Base-by-base conservation (phyloP, 352 stramenopile genomes). In the Phytophthora capsici region DNA sequence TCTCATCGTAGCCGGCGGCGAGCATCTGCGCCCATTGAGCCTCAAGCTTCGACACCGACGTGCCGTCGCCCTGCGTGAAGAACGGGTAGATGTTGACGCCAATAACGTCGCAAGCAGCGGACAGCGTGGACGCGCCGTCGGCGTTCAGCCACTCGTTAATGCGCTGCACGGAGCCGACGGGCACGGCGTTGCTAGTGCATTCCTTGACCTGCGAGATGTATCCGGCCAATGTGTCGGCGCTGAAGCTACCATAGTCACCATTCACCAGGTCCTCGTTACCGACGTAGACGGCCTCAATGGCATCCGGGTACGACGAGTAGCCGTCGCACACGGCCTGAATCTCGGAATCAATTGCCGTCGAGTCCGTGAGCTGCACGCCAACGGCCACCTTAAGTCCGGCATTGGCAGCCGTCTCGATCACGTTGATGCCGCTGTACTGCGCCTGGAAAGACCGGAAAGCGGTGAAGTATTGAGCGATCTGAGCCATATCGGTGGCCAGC, bases 231-330 rank as follows among this genome's bases (percentile, higher is more conserved):
- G 71, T 54, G 28, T 51, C 50, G 45, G 71, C 75, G 19, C 65
- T 68, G 57, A 52, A 77, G 4, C 58, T 66, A 19, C 77, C 80
- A 34, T 73, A 84, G 53, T 65, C 66, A 16, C 64, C 80, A 57
- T 86, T 86, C 44, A 69, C 57, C 4, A 92, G 68, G 71, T 92
- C 78, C 52, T 93, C 84, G 66, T 90, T 93, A 43, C 84, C 84
- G 20, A 87, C 80, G 69, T 88, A 91, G 48, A 93, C 83, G 9
- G 82, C 80, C 20, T 87, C 63, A 22, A 93, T 73, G 1, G 45
- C 68, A 16, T 70, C 47, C 3, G 80, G 72, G 43, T 82, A 65
- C n/a, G 51, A 59, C 58, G 76, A 51, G 23, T 75, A 82, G 43
- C 74, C 84, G 13, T 69, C 57, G 45, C 85, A 82, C 28, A 79